A percentile compares a stretch with the other conserved stretches of the same genome.
These are phyloP conservation scores for Aspergillus arachidicola DNA, from an alignment of 2,329 filamentous ascomycete genomes.

Conservation along the genomic window DNA sequence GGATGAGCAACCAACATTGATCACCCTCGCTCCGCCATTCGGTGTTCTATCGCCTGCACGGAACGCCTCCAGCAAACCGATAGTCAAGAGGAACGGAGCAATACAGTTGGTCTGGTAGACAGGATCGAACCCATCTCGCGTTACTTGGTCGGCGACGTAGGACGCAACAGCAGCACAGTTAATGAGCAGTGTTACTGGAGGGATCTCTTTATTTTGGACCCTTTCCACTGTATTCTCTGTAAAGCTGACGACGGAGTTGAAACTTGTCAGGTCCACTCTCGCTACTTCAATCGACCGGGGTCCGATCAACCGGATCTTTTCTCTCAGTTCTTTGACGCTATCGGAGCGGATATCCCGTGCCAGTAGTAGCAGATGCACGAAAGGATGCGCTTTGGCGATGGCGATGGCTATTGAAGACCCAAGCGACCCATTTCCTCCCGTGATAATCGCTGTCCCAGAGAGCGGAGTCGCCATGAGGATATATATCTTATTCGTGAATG, in stretches of 20 bases:
- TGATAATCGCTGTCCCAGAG: conserved; percentile 40
- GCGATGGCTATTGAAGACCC: conserved; percentile 40
- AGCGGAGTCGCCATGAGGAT: conserved; percentile 36
- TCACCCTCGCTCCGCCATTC: conserved; percentile 36
- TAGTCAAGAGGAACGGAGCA: conserved; percentile 39
- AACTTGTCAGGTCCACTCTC: conserved; percentile 33
- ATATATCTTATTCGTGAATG: not conserved
- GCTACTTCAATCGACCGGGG: conserved; percentile 38
- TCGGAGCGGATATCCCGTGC: conserved; percentile 33
- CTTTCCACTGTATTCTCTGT: conserved; percentile 35
- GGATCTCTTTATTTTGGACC: conserved; percentile 36
- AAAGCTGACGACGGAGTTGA: conserved; percentile 36
- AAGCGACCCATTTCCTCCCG: conserved; percentile 37
- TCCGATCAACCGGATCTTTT: conserved; percentile 35
- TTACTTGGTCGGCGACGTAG: conserved; percentile 34
- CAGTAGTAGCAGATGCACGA: conserved; percentile 36
- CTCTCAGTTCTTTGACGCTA: conserved; percentile 30
- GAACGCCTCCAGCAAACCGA: conserved; percentile 40
- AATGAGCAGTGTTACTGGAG: conserved; percentile 36
- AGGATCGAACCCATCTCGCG: conserved; percentile 37
- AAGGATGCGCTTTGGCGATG: conserved; percentile 40
- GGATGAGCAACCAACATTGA: conserved; percentile 39
- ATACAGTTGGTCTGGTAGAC: conserved; percentile 43
- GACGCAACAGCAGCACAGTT: conserved; percentile 38
- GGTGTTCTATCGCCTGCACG: conserved; percentile 34